phyloP scores from a whole-genome alignment of 192 early-diverging fungal species.

The Dispira simplex region DNA sequence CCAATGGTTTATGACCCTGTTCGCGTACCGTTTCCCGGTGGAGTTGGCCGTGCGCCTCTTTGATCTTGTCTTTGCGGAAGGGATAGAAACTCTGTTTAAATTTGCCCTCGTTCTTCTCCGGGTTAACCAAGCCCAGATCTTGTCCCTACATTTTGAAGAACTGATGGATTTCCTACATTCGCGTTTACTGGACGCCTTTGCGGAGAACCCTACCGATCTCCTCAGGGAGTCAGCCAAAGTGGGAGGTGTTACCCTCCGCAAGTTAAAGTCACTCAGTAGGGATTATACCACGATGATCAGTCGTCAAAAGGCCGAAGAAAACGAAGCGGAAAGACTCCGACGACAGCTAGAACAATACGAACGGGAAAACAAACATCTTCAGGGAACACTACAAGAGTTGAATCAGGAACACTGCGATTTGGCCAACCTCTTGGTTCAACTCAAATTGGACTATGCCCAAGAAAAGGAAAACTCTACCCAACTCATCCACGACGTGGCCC shows the following conservation, averaged over 20 bases:
- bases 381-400: slow-evolving; percentile 41
- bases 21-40: slow-evolving; percentile 93
- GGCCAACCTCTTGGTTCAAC: slow-evolving; percentile 45
- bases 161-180: slow-evolving; percentile 81
- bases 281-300: slow-evolving; percentile 51
- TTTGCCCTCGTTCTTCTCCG: slow-evolving; percentile 80
- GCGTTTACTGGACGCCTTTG: slow-evolving; percentile 75
- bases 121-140: slow-evolving; percentile 59
- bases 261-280: slow-evolving; percentile 54
- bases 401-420: slow-evolving; percentile 60
- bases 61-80: slow-evolving; percentile 89
- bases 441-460: slow-evolving; percentile 38
- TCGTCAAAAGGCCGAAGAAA: slow-evolving; percentile 51
- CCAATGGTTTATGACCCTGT: slow-evolving; percentile 99
- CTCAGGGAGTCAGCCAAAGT: slow-evolving; percentile 72
- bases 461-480: slow-evolving; percentile 32
- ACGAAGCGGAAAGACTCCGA: slow-evolving; percentile 42
- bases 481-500: slow-evolving; percentile 35
- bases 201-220: slow-evolving; percentile 52
- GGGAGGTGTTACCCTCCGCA: slow-evolving; percentile 40
- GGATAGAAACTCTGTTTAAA: slow-evolving; percentile 70
- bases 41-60: slow-evolving; percentile 78
- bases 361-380: slow-evolving; percentile 40
- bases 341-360: slow-evolving; percentile 49
- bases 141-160: slow-evolving; percentile 69